These are phyloP conservation scores for Metschnikowia baotianmanensis DNA, from an alignment of 805 yeast genomes.

Conservation along the genomic window DNA sequence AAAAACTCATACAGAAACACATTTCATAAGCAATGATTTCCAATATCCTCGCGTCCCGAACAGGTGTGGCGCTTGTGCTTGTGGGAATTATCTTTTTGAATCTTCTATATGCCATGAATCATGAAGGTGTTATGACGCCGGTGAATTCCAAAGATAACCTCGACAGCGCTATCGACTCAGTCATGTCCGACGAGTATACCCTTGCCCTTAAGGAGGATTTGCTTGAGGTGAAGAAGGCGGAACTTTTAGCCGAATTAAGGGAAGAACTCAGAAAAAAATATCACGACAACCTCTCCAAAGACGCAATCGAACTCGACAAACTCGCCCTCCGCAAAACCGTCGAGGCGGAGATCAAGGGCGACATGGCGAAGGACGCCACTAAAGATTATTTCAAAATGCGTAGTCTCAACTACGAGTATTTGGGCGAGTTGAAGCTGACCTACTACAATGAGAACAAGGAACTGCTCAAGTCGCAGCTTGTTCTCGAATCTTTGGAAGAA, in stretches of 20 bases:
- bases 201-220: constrained; percentile 9
- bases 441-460: constrained; percentile 10
- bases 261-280: constrained; percentile 8
- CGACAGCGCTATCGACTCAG: constrained; percentile 4
- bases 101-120: constrained; percentile 4
- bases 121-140: constrained; percentile 1
- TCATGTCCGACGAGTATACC: constrained; percentile 9
- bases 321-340: not conserved
- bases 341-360: constrained; percentile 1
- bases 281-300: not conserved
- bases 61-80: constrained; percentile 9
- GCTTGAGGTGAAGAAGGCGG: constrained; percentile 6
- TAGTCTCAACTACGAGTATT: constrained; percentile 7
- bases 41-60: constrained; percentile 6
- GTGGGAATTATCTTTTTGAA: constrained; percentile 5
- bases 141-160: constrained; percentile 8
- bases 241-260: constrained; percentile 6
- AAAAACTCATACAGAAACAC: too few species aligned
- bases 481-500: constrained; percentile 4
- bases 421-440: constrained; percentile 8
- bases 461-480: constrained; percentile 2
- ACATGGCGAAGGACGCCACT: constrained; percentile 4
- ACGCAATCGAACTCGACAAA: not conserved
- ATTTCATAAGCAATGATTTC: constrained; percentile 5
- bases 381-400: constrained; percentile 1